These are phyloP conservation scores for Zygosaccharomyces lentus DNA, from an alignment of 805 yeast genomes.

Conservation along the genomic window DNA sequence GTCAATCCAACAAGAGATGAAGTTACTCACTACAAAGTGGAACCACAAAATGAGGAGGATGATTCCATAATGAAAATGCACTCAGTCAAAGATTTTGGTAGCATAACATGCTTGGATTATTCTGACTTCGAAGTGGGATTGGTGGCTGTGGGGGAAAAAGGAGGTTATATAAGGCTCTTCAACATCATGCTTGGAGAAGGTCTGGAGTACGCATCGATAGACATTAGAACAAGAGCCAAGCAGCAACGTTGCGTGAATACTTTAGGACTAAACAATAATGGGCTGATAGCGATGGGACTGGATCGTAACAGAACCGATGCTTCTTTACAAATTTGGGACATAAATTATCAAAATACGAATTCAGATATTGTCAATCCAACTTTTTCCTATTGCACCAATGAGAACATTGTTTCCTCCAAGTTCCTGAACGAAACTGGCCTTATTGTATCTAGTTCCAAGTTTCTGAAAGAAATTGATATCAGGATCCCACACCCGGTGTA, in stretches of 20 bases:
- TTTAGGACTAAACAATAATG: conserved; percentile 59
- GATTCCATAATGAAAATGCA: conserved; percentile 49
- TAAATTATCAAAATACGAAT: conserved; percentile 53
- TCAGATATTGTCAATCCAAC: conserved; percentile 53
- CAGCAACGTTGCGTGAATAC: conserved; percentile 74
- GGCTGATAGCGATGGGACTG: conserved; percentile 69
- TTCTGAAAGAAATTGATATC: conserved; percentile 71
- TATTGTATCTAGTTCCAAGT: conserved; percentile 71
- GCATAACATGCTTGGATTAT: conserved; percentile 63
- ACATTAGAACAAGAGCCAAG: conserved; percentile 42
- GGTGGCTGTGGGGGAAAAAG: conserved; percentile 69
- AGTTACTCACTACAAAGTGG: conserved; percentile 59
- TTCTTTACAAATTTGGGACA: conserved; percentile 76
- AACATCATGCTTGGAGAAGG: conserved; percentile 43
- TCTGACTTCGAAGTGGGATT: conserved; percentile 53
- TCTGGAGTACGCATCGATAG: conserved; percentile 17
- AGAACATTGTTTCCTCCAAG: conserved; percentile 62
- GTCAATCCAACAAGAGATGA: conserved; percentile 81
- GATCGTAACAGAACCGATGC: conserved; percentile 75
- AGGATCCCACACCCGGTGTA: conserved; percentile 60
- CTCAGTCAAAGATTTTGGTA: conserved; percentile 60
- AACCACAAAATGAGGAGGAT: conserved; percentile 46
- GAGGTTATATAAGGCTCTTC: conserved; percentile 61
- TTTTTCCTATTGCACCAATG: conserved; percentile 62
- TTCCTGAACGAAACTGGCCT: conserved; percentile 62